These are phyloP conservation scores for Pichia manshurica DNA, from an alignment of 805 yeast species.

Conservation along the genomic window DNA sequence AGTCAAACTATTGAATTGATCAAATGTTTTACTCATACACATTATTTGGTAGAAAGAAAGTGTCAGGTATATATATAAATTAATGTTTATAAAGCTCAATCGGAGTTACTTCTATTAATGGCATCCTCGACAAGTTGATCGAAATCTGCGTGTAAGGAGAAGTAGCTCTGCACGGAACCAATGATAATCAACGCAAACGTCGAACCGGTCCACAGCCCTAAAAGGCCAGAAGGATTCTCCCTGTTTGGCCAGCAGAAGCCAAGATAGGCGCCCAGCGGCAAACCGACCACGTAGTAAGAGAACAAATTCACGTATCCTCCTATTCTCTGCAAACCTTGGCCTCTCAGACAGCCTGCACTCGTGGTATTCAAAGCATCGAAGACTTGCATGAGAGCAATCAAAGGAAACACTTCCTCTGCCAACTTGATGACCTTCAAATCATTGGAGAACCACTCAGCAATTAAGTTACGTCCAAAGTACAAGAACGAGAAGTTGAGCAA, in stretches of 20 bases:
- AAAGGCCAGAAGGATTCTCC: slow-evolving; percentile 32
- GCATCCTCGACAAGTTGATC: slow-evolving; percentile 46
- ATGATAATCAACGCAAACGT: slow-evolving; percentile 35
- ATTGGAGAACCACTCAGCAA: slow-evolving; percentile 29
- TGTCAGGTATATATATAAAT: too few relatives aligned
- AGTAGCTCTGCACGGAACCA: slow-evolving; percentile 44
- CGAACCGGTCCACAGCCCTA: slow-evolving; percentile 34
- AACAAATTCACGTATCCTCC: slow-evolving; percentile 50
- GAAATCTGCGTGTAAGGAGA: slow-evolving; percentile 43
- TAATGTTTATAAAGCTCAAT: slow-evolving; percentile 10
- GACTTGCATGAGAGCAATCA: slow-evolving; percentile 36
- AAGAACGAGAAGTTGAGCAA: slow-evolving; percentile 23
- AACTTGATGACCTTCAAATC: slow-evolving; percentile 26
- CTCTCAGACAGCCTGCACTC: slow-evolving; percentile 50
- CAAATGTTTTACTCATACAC: too few relatives aligned
- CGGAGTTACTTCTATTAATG: slow-evolving; percentile 28
- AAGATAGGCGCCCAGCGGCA: slow-evolving; percentile 59
- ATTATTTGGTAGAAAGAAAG: too few relatives aligned
- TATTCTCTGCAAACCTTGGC: slow-evolving; percentile 53
- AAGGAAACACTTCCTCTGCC: slow-evolving; percentile 25
- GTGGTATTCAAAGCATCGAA: slow-evolving; percentile 45
- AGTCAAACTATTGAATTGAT: too few relatives aligned
- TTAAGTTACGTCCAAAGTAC: slow-evolving; percentile 21
- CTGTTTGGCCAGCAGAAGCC: slow-evolving; percentile 40
- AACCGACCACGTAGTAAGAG: slow-evolving; percentile 62